phyloP scores from a whole-genome alignment of 768 basidiomycete genomes.

The Mycena metata region DNA sequence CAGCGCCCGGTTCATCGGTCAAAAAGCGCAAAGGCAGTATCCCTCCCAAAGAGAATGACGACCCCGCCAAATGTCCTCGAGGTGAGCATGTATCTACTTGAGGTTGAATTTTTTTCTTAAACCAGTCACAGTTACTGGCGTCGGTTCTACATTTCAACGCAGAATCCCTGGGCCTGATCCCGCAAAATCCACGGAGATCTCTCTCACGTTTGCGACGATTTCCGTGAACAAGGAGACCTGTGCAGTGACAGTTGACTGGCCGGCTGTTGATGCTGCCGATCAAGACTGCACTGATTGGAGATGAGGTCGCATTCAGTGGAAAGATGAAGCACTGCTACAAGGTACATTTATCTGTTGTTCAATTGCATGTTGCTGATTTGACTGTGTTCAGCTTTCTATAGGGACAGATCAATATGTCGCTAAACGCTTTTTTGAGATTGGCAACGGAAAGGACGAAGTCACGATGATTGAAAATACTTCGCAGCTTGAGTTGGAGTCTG shows the following conservation, averaged over 20 bases:
- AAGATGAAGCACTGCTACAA: constrained; percentile 21
- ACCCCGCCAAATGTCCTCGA: constrained; percentile 15
- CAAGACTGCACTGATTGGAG: background rate
- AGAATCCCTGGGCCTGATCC: constrained; percentile 2
- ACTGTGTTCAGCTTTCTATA: constrained; percentile 10
- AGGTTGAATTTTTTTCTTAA: background rate
- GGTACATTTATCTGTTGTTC: constrained; percentile 6
- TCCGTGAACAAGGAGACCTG: background rate
- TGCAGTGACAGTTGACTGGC: background rate
- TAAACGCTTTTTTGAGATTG: constrained; percentile 15
- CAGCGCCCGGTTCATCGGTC: constrained; percentile 8
- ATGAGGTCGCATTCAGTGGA: background rate
- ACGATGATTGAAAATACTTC: constrained; percentile 3
- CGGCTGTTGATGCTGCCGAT: background rate
- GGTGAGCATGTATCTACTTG: too few species aligned
- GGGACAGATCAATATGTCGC: constrained; percentile 6
- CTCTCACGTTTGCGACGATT: constrained; percentile 3
- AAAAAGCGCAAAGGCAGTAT: constrained; percentile 4
- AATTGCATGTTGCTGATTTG: background rate
- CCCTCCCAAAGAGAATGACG: background rate
- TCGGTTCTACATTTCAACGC: background rate
- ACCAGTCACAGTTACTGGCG: background rate
- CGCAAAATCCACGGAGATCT: constrained; percentile 8
- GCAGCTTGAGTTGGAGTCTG: background rate
- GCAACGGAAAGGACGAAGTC: constrained; percentile 5